Percentiles rank a stretch among this genome's conserved stretches.
phyloP scores from a whole-genome alignment of 257 asterid species.

The Avicennia marina region DNA sequence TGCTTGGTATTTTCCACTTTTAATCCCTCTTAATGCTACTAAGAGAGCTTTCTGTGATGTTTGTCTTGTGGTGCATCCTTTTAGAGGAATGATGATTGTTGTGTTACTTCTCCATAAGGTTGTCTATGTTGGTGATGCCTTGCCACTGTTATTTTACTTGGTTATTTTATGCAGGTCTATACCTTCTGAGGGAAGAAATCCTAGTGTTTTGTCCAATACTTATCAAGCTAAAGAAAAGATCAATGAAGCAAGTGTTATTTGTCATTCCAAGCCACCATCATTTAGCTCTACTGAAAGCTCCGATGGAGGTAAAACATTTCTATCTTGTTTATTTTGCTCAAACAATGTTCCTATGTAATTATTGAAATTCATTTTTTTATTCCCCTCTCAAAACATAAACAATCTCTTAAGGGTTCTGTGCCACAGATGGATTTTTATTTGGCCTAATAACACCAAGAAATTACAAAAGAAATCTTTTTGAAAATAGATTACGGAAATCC shows the following conservation, averaged over 20 bases:
- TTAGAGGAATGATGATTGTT: not conserved
- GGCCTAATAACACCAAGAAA: slow-evolving; percentile 3
- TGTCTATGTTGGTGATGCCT: too few relatives aligned
- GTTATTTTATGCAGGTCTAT: slow-evolving; percentile 29
- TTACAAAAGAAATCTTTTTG: too few relatives aligned
- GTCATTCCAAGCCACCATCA: slow-evolving; percentile 58
- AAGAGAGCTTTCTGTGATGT: not conserved
- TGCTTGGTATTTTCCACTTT: not conserved
- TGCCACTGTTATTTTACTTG: too few relatives aligned
- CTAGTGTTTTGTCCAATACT: slow-evolving; percentile 22
- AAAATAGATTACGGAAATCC: too few relatives aligned
- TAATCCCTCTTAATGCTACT: slow-evolving; percentile 1
- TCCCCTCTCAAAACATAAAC: too few relatives aligned
- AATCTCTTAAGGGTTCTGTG: not conserved
- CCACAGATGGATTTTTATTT: not conserved
- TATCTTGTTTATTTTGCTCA: slow-evolving; percentile 1
- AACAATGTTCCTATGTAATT: not conserved
- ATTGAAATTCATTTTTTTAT: too few relatives aligned
- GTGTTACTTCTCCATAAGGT: not conserved
- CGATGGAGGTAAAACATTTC: slow-evolving; percentile 46
- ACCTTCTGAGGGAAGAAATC: slow-evolving; percentile 32
- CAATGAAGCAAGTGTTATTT: slow-evolving; percentile 44
- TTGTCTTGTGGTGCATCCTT: slow-evolving; percentile 6
- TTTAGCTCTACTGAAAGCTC: slow-evolving; percentile 68
- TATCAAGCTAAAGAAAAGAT: slow-evolving; percentile 36